Evolutionary conservation across 2,329 filamentous ascomycete species (phyloP).

Genomic region (Myriosclerotinia curreyana): DNA sequence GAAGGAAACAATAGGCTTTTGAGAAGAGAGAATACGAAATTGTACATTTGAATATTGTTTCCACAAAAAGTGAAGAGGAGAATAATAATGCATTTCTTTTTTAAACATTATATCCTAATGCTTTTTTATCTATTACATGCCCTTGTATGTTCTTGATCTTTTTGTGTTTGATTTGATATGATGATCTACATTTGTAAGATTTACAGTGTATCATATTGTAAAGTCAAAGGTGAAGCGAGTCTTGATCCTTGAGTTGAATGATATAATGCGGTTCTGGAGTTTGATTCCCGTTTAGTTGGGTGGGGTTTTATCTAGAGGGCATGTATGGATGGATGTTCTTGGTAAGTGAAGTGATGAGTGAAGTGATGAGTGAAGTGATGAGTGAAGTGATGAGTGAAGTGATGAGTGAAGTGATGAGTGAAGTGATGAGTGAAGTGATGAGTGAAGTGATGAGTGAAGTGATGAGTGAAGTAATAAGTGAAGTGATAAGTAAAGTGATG

Average conservation of each 20-base stretch:
- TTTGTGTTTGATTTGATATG: neutral
- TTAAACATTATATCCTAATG: slow-evolving; percentile 1
- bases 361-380: too few species aligned
- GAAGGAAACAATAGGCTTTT: slow-evolving; percentile 24
- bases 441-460: too few species aligned
- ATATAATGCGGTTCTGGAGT: neutral
- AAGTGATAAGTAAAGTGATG: too few species aligned
- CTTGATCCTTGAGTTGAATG: neutral
- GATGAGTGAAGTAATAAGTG: too few species aligned
- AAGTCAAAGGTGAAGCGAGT: neutral
- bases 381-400: too few species aligned
- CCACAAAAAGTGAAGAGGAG: slow-evolving; percentile 15
- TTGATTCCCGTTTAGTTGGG: too few species aligned
- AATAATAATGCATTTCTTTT: slow-evolving; percentile 23
- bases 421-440: too few species aligned
- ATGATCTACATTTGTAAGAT: neutral
- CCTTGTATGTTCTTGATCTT: neutral
- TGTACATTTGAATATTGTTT: slow-evolving; percentile 33
- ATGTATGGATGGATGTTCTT: neutral
- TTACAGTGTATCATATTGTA: neutral
- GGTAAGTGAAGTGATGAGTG: too few species aligned
- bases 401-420: too few species aligned
- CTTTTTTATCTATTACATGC: neutral
- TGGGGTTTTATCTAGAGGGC: neutral
- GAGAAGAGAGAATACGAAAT: slow-evolving; percentile 33